phyloP scores from a whole-genome alignment of 169 alveolate species.

The Blepharisma undulans region DNA sequence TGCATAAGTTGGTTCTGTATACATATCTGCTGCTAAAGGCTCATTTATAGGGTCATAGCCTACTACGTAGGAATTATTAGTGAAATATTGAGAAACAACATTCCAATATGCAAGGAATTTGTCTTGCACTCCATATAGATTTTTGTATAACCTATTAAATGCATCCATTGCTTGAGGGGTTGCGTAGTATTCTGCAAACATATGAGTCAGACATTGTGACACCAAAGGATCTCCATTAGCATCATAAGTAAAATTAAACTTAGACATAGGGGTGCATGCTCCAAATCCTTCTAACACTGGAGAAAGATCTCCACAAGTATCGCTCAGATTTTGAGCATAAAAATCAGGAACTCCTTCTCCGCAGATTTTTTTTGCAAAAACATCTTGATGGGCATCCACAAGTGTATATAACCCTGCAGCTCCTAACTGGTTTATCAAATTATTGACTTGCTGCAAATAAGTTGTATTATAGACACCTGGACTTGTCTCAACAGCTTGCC shows the following conservation, averaged over 20 bases:
- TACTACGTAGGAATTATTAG: conserved; percentile 60
- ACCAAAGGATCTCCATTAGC: conserved; percentile 74
- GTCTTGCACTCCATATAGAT: conserved; percentile 69
- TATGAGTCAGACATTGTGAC: conserved; percentile 64
- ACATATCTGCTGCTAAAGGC: conserved; percentile 71
- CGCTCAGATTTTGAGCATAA: conserved; percentile 27
- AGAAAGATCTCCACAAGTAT: conserved; percentile 44
- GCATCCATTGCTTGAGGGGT: conserved; percentile 69
- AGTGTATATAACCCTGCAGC: conserved; percentile 68
- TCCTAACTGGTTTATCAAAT: conserved; percentile 70
- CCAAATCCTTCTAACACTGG: conserved; percentile 46
- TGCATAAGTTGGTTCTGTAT: conserved; percentile 37
- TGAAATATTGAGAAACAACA: conserved; percentile 55
- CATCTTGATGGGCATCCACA: conserved; percentile 87
- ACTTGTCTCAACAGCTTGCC: conserved; percentile 85
- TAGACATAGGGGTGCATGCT: conserved; percentile 37
- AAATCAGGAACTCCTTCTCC: conserved; percentile 85
- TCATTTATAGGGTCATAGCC: conserved; percentile 86
- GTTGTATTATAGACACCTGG: conserved; percentile 71
- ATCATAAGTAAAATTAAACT: conserved; percentile 40
- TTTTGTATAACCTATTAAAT: conserved; percentile 61
- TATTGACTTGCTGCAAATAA: conserved; percentile 68
- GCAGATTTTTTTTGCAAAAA: conserved; percentile 72
- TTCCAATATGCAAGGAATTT: conserved; percentile 76
- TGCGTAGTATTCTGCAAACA: conserved; percentile 62